A percentile compares a stretch with the other conserved stretches of the same genome.
Conservation (phyloP, 2,329 filamentous ascomycete species). For the Colletotrichum neosansevieriae region DNA sequence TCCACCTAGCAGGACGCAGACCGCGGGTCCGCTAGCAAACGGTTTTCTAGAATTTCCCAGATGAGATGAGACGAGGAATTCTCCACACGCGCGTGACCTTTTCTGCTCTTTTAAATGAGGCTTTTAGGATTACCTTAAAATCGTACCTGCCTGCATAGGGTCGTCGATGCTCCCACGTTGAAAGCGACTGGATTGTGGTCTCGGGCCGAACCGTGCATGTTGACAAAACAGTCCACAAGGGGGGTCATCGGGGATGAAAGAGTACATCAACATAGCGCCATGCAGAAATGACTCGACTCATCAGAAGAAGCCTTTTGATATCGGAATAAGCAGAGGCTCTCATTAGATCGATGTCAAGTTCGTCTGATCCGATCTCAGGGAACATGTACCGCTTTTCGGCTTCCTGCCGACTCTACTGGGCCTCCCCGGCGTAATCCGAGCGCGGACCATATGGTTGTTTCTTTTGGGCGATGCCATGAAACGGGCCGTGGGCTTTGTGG, state of each 20-base stretch:
- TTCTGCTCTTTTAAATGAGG: not conserved
- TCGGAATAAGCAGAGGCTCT: not conserved
- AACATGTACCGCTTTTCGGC: not conserved
- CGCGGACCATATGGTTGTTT: not conserved
- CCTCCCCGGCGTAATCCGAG: not conserved
- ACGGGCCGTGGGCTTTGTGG: not conserved
- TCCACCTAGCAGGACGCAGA: slow-evolving; percentile 5
- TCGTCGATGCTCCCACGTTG: slow-evolving; percentile 4
- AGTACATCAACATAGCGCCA: not conserved
- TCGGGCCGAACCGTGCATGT: slow-evolving; percentile 38
- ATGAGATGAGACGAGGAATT: not conserved
- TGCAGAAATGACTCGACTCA: not conserved
- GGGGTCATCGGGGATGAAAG: slow-evolving; percentile 14
- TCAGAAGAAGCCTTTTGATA: not conserved
- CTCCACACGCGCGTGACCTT: not conserved
- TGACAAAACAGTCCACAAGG: not conserved
- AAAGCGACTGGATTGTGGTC: slow-evolving; percentile 6
- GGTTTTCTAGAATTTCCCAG: slow-evolving; percentile 1
- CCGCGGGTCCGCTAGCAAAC: slow-evolving; percentile 9
- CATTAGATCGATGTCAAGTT: not conserved
- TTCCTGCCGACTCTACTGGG: slow-evolving; percentile 5
- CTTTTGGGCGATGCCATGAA: not conserved
- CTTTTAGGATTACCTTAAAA: not conserved
- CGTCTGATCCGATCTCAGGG: slow-evolving; percentile 8
- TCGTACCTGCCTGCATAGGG: slow-evolving; percentile 6